Evolutionary conservation across 202 grass and related monocot species (phyloP), one percentile per base, ranked within the genome.

Genomic region (Hordeum pubiflorum): DNA sequence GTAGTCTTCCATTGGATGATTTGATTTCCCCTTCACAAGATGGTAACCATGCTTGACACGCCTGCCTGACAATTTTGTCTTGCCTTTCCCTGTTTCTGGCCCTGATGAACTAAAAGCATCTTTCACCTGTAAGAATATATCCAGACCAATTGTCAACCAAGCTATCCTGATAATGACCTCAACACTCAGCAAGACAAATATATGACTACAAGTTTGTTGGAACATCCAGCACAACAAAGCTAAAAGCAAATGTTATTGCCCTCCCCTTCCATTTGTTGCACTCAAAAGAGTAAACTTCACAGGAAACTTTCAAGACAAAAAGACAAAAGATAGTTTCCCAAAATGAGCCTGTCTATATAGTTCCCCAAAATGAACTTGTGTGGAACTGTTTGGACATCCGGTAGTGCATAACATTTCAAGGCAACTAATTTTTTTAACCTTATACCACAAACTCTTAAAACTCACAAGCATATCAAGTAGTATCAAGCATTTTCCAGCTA

Each of bases 1-100:
- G 78, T 90, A 95, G 76, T 98, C 96, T 78, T 95, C 92, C 96
- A 98, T 95, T 43, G 90, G 92, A 81, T 93, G 96, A 80, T 84
- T 88, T 24, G 92, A 93, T 85, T 98, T 98, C 36, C 95, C 95
- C 73, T 98, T 93, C 31, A 98, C 88, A 65, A 98, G 81, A 77
- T 95, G 90, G 82, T 95, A 98, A 71, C 92, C 96, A 76, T 98
- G 88, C 63, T 69, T 91, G 22, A 98, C 76, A 80, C 58, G 55
- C 70, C 41, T 91, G n/a, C 90, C 96, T 72, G 88, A 87, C 56
- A 95, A 72, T 75, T 98, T 98, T 80, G 60, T 91, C 80, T 95
- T 98, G 40, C 92, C 90, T 79, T 98, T 98, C 59, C 96, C 96
- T 9, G 96, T 93, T 58, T 95, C 96, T 40, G 83, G 90, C 54